A percentile compares a stretch with the other conserved stretches of the same genome.
These are phyloP conservation scores for Tephrocybe sp. DNA, from an alignment of 768 basidiomycete species.

Conservation along the genomic window DNA sequence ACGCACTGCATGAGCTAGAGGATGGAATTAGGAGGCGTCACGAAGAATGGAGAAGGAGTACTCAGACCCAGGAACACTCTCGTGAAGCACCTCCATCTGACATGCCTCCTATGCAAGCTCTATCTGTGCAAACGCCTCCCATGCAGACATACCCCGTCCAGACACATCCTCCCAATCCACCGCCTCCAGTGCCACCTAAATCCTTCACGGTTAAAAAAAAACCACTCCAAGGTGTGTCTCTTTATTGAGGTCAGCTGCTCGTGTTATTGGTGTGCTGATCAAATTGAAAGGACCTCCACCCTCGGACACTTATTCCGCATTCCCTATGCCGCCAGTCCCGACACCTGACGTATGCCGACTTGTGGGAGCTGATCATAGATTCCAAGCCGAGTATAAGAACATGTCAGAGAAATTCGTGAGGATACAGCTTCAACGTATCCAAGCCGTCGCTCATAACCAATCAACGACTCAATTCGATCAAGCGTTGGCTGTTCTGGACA, in stretches of 20 bases:
- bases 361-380: background rate
- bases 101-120: background rate
- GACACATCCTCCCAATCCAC: too few relatives aligned
- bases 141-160: too few relatives aligned
- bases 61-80: background rate
- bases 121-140: background rate
- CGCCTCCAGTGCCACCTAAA: background rate
- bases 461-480: background rate
- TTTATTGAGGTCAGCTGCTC: background rate
- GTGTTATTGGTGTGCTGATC: background rate
- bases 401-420: background rate
- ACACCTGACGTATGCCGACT: conserved; percentile 7
- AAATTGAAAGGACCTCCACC: too few relatives aligned
- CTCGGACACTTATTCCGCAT: too few relatives aligned
- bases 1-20: conserved; percentile 4
- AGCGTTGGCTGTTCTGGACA: background rate
- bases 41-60: background rate
- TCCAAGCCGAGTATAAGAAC: conserved; percentile 3
- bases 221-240: background rate
- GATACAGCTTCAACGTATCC: conserved; percentile 7
- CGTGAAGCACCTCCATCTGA: background rate
- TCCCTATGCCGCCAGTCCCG: background rate
- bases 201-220: background rate
- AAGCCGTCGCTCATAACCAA: background rate
- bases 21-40: background rate